phyloP scores from a whole-genome alignment of 352 stramenopile species.

The Pythium plurisporium region DNA sequence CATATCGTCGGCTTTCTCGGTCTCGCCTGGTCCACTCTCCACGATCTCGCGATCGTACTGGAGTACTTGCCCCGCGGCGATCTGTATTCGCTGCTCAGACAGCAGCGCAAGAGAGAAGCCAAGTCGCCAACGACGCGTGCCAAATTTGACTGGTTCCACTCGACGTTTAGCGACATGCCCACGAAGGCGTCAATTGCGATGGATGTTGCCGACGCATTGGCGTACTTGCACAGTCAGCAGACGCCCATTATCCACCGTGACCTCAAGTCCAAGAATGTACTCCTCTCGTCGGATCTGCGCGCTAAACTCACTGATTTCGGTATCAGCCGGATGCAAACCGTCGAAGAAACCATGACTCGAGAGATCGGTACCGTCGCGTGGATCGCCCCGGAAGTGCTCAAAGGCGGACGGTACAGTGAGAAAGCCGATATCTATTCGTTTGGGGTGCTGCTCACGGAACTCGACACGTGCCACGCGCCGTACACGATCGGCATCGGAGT shows the following conservation, averaged over 20 bases:
- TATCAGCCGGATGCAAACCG: constrained; percentile 20
- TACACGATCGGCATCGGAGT: constrained; percentile 16
- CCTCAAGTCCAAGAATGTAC: constrained; percentile 61
- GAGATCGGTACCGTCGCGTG: constrained; percentile 32
- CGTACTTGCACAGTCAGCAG: constrained; percentile 17
- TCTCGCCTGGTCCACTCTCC: constrained; percentile 26
- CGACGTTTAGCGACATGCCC: not conserved
- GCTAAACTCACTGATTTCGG: constrained; percentile 35
- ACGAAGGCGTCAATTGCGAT: constrained; percentile 9
- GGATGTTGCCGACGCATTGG: constrained; percentile 14
- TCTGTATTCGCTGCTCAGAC: constrained; percentile 20
- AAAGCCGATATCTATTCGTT: constrained; percentile 40
- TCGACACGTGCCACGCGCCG: constrained; percentile 23
- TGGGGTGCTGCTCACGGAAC: constrained; percentile 30
- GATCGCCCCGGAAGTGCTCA: constrained; percentile 38
- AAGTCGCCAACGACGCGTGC: not conserved
- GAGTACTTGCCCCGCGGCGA: constrained; percentile 31
- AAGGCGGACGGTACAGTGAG: constrained; percentile 28
- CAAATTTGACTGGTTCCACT: constrained; percentile 10
- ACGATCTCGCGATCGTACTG: constrained; percentile 28
- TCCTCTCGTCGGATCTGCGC: constrained; percentile 2
- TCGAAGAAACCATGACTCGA: constrained; percentile 31
- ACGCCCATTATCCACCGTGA: constrained; percentile 54
- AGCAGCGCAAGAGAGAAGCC: constrained; percentile 8
- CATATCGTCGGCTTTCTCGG: constrained; percentile 33